Base-by-base conservation (phyloP, 352 stramenopile genomes). In the Pythium dissotocum region DNA sequence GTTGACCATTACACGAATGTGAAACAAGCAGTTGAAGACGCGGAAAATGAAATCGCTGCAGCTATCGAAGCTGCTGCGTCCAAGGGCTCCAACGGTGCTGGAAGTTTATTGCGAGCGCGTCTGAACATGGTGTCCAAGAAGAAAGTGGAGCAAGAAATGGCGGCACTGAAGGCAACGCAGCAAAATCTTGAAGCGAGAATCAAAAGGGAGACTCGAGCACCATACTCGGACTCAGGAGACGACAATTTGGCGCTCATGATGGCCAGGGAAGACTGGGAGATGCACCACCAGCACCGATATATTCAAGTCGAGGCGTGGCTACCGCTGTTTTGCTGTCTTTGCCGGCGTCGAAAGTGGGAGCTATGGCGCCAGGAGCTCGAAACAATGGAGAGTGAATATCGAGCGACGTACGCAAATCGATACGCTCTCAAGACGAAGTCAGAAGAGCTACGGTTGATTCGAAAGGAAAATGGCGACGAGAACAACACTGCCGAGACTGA, bases 261-360 rank as follows among this genome's bases (percentile, higher is more conserved):
- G 9, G 30, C 63, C 0, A 88, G 80, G 57, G 79, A 90, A 54
- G 70, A 85, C 38, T 92, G 84, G 84, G 79, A 89, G 63, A 88
- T 82, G 49, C 77, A 88, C 10, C 82, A 92, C 35, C 84, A 90
- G 2, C 84, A 92, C 61, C 80, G 82, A 26, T 79, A 79, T 14
- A 88, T 92, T 55, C 77, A 72, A 4, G 69, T 82, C 33, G 26
- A 62, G 0, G 26, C 64, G 2, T 44, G 26, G 55, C 16, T 79
- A 3, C 75, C 76, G 0, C 12, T 83, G 4, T 90, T 81, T 63
- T 92, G 84, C 62, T 90, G 84, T 51, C 51, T 92, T 24, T 92
- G 82, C 61, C 76, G 84, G 24, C 67, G 82, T 18, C 63, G 72
- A n/a, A 86, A 85, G 35, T 92, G 82, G 82, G 82, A 92, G 53